These are phyloP conservation scores for Rhodamnia argentea DNA, from an alignment of 345 rosid species.

Conservation along the genomic window DNA sequence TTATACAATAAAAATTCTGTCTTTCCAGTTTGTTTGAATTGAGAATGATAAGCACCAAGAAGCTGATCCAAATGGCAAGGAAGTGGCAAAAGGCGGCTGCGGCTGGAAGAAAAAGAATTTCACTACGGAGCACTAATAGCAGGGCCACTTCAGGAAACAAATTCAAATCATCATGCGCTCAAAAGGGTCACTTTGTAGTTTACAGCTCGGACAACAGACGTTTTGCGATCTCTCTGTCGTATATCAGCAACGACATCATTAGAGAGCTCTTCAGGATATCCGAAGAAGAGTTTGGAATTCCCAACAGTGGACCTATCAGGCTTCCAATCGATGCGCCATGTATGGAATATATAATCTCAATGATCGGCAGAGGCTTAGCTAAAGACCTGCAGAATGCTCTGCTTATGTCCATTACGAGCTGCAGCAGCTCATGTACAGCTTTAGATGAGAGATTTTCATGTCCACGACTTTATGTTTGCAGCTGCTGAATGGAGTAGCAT, in stretches of 20 bases:
- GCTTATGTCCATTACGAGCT: not conserved
- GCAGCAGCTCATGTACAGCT: not conserved
- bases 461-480: not conserved
- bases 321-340: conserved; percentile 17
- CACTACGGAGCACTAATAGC: not conserved
- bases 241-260: not conserved
- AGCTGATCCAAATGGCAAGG: conserved; percentile 18
- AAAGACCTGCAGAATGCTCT: conserved; percentile 20
- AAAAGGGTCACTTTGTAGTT: conserved; percentile 20
- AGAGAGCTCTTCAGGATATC: not conserved
- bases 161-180: not conserved
- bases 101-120: conserved; percentile 8
- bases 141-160: not conserved
- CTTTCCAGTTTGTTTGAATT: not conserved
- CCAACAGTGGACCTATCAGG: conserved; percentile 17
- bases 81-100: conserved; percentile 21
- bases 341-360: conserved; percentile 10
- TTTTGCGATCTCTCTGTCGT: conserved; percentile 3
- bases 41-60: conserved; percentile 15
- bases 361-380: conserved; percentile 6
- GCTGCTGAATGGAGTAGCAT: not conserved
- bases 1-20: not conserved
- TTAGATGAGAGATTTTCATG: not conserved
- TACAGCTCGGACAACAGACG: not conserved
- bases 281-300: conserved; percentile 6